Evolutionary conservation across 164 flowering plant species (phyloP), one percentile per base, ranked within the genome.

Genomic region (Cinnamomum micranthum): DNA sequence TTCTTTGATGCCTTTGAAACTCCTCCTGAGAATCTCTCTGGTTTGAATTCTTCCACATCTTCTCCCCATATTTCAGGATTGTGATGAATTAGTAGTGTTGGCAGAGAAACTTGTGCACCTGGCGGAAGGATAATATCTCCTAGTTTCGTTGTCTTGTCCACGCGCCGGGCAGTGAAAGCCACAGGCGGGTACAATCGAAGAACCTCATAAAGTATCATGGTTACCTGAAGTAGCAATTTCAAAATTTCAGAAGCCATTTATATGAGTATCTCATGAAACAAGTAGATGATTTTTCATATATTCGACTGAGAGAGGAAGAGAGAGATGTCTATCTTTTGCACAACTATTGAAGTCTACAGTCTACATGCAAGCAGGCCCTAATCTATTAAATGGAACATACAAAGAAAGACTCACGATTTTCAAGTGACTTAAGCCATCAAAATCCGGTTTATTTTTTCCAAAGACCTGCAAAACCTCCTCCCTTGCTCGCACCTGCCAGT

Each of bases 141-240:
- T 22, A 80, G 20, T 68, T 59, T 52, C 15, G 52, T 72, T 6
- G 71, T 72, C 66, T 71, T 63, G n/a, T 31, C 9, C 0, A 64
- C 41, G 2, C n/a, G 1, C 20, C 85, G 78, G 47, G 27, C 0
- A 2, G 80, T 52, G 20, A 9, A 1, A 0, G 15, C 4, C 1
- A 11, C 68, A 7, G 81, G 74, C 13, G 81, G 79, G 50, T 77
- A 82, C 20, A 82, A 51, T 31, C 84, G 70, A 7, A 82, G 70
- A 66, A 82, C 83, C 76, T 71, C 84, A 64, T 59, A 73, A 68
- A 69, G 50, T 59, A 63, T 69, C 76, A 75, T 81, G 71, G 79
- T 78, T 64, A 58, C 77, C 83, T 79, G 58, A 67, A 74, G 27
- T 22, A 11, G 17, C 19, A 67, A 27, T 67, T 27, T 31, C n/a